A percentile compares a stretch with the other conserved stretches of the same genome.
These are phyloP conservation scores for Podila minutissima DNA, from an alignment of 192 early-diverging fungal genomes.

Conservation along the genomic window DNA sequence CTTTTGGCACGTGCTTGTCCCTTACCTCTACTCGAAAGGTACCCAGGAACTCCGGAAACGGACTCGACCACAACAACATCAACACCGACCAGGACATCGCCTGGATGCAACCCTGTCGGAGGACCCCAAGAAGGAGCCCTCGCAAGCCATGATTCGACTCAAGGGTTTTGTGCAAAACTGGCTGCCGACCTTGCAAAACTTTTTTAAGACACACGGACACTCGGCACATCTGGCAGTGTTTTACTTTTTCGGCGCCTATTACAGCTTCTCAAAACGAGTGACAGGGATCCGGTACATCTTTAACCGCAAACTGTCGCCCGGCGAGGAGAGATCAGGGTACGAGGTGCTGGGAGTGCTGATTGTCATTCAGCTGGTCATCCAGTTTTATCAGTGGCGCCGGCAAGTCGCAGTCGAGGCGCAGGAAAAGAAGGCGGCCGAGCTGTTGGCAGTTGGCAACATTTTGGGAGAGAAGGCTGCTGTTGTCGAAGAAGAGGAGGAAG, in stretches of 20 bases:
- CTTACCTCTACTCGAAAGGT: conserved; percentile 54
- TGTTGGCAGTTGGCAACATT: conserved; percentile 10
- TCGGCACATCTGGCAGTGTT: conserved; percentile 86
- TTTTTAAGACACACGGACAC: conserved; percentile 59
- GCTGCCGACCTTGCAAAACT: conserved; percentile 54
- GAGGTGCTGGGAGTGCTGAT: conserved; percentile 89
- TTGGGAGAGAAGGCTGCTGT: conserved; percentile 20
- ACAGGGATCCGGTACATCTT: conserved; percentile 86
- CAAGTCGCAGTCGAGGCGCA: conserved; percentile 29
- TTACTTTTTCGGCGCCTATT: conserved; percentile 88
- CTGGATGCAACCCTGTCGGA: conserved; percentile 37
- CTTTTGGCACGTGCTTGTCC: conserved; percentile 56
- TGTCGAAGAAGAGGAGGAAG: background rate
- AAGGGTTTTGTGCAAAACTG: conserved; percentile 24
- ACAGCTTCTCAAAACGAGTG: conserved; percentile 83
- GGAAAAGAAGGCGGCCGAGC: conserved; percentile 40
- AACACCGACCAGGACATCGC: conserved; percentile 14
- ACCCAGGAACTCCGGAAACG: conserved; percentile 41
- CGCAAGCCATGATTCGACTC: conserved; percentile 16
- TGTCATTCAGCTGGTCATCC: conserved; percentile 74
- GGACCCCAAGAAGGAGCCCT: conserved; percentile 27
- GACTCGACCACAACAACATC: conserved; percentile 27
- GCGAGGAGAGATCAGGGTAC: conserved; percentile 81
- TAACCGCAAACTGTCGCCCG: conserved; percentile 74
- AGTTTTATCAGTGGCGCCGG: conserved; percentile 57